Evolutionary conservation across 176 grass and related monocot genomes (phyloP).

Genomic region (Alopecurus myosuroides): DNA sequence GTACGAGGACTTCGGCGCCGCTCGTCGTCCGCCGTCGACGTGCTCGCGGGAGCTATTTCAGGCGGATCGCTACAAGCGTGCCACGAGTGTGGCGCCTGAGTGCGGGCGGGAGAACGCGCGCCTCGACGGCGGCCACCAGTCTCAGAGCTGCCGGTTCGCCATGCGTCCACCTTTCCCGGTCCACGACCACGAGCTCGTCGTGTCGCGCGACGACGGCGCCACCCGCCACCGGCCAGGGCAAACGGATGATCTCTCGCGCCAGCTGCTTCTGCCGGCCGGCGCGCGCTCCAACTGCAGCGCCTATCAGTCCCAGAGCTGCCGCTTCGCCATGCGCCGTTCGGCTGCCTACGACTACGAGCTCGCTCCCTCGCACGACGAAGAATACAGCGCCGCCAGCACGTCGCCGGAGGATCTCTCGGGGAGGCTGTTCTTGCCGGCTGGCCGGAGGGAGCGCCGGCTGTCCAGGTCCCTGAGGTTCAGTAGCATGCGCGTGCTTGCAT

Average conservation of each 20-base stretch:
- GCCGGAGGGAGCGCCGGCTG: background rate
- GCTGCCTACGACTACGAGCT: slow-evolving; percentile 15
- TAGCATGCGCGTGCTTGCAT: slow-evolving; percentile 19
- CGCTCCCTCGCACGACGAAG: background rate
- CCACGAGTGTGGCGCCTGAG: background rate
- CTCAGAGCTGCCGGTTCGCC: slow-evolving; percentile 33
- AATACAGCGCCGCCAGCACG: background rate
- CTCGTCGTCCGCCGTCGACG: background rate
- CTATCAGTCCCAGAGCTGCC: slow-evolving; percentile 24
- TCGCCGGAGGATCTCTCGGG: background rate
- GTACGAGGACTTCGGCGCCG: background rate
- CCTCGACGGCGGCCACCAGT: background rate
- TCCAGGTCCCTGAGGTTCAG: slow-evolving; percentile 23
- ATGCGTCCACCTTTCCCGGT: background rate
- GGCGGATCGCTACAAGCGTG: background rate
- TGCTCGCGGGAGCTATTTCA: background rate
- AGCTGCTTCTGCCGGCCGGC: background rate
- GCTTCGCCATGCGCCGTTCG: slow-evolving; percentile 11
- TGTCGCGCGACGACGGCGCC: background rate
- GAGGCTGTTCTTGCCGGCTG: background rate
- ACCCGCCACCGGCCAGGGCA: background rate
- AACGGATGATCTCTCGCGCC: background rate
- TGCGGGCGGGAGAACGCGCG: background rate
- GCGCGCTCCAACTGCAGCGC: background rate
- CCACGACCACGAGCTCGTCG: slow-evolving; percentile 14